Base-by-base conservation (phyloP, 495 filamentous ascomycete species). In the Talaromyces liani region DNA sequence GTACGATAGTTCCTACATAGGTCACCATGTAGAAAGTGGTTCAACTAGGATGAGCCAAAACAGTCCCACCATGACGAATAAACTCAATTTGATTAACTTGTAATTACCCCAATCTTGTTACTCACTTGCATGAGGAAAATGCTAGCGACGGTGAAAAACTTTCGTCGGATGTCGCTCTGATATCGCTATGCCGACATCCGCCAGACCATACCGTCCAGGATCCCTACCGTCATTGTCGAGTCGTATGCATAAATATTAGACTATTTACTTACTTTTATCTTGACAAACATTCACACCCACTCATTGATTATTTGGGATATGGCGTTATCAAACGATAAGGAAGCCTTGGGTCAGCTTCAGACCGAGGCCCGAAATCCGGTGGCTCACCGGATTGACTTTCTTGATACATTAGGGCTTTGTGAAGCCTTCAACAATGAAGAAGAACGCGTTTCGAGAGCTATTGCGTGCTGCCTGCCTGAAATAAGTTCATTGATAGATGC, bases 351-450 rank as follows among this genome's bases (percentile, higher is more conserved):
- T 18, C 51, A 55, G 16, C 51, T 55, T 6, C 51, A 55, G 18
- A 55, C 51, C 51, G 51, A 55, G 18, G 51, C 51, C 25, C 51
- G 51, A 55, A 55, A 55, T 29, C 25, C 51, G 51, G 51, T 55
- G 25, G 51, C 51, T 20, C 51, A 55, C 20, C 20, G 18, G 25
- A 55, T 55, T 29, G 51, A 55, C 51, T 24, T 55, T 24, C 51
- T 20, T 14, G 51, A 55, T 29, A 55, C 51, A 24, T 29, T 55
- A 55, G 51, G 51, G 12, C 51, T 55, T 24, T 55, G 51, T 18
- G 25, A 22, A 10, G 51, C 51, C 25, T 55, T 55, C 10, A 55
- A 55, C 25, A 12, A 25, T 6, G 51, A 55, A 29, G 51, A 55
- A 24, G 51, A 18, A 29, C 20, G 18, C 2, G 51, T 55, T 6